These are phyloP conservation scores for Stemphylium vesicarium DNA, from an alignment of 2,329 filamentous ascomycete species.

Conservation along the genomic window DNA sequence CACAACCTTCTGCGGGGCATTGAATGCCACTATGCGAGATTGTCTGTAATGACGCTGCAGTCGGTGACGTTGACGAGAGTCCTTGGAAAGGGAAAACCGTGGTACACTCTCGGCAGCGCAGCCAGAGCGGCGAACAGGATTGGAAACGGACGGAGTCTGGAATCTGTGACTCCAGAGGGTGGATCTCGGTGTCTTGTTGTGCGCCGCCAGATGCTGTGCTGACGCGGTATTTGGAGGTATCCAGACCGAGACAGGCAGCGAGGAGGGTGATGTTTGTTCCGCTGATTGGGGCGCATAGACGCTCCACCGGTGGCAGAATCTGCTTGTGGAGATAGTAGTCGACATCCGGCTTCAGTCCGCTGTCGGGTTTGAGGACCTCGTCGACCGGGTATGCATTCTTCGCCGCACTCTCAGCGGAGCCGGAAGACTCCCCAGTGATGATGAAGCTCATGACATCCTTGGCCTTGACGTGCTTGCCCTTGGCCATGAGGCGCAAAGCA, in stretches of 20 bases:
- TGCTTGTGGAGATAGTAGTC: slow-evolving; percentile 99
- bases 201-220: slow-evolving; percentile 63
- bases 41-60: slow-evolving; percentile 26
- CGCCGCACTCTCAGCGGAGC: slow-evolving; percentile 71
- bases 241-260: slow-evolving; percentile 91
- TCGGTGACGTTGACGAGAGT: slow-evolving; percentile 53
- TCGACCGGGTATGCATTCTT: slow-evolving; percentile 89
- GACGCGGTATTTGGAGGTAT: slow-evolving; percentile 84
- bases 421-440: slow-evolving; percentile 74
- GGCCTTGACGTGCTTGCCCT: slow-evolving; percentile 85
- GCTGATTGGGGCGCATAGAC: slow-evolving; percentile 92
- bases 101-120: slow-evolving; percentile 85
- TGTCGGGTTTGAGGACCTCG: slow-evolving; percentile 80
- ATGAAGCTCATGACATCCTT: slow-evolving; percentile 98
- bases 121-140: slow-evolving; percentile 74
- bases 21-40: slow-evolving; percentile 75
- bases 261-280: slow-evolving; percentile 90
- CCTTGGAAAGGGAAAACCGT: slow-evolving; percentile 76
- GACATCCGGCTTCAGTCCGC: slow-evolving; percentile 82
- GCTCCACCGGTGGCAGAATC: slow-evolving; percentile 96
- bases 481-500: slow-evolving; percentile 82
- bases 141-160: slow-evolving; percentile 89
- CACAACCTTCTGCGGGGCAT: slow-evolving; percentile 71
- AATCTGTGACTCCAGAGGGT: slow-evolving; percentile 92
- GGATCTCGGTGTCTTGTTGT: slow-evolving; percentile 61